Evolutionary conservation across 2,329 filamentous ascomycete genomes (phyloP).

Genomic region (Penicillium sumatraense): DNA sequence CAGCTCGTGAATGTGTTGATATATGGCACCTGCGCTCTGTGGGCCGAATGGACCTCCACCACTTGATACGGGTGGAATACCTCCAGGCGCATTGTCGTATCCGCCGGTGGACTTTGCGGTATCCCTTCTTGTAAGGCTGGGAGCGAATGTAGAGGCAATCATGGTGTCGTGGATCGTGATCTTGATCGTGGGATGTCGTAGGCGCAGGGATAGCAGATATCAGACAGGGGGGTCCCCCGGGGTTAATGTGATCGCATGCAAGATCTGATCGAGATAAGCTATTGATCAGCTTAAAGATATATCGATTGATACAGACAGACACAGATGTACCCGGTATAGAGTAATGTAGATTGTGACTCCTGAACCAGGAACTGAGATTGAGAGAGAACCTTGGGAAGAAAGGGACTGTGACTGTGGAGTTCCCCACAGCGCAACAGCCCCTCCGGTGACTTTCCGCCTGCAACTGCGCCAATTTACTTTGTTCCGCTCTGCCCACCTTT

Average conservation of each 20-base stretch:
- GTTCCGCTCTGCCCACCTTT: slow-evolving; percentile 3
- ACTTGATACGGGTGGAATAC: slow-evolving; percentile 35
- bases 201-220: slow-evolving; percentile 1
- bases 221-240: slow-evolving; percentile 1
- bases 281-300: no score
- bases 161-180: slow-evolving; percentile 20
- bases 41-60: slow-evolving; percentile 43
- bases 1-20: slow-evolving; percentile 77
- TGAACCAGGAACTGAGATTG: neutral
- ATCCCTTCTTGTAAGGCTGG: slow-evolving; percentile 39
- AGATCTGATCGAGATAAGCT: no score
- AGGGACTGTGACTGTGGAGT: slow-evolving; percentile 10
- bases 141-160: slow-evolving; percentile 40
- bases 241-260: neutral
- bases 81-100: slow-evolving; percentile 28
- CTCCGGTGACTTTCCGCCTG: slow-evolving; percentile 4
- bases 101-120: slow-evolving; percentile 38
- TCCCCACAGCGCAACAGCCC: slow-evolving; percentile 11
- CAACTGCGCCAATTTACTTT: neutral
- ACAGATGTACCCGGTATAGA: no score
- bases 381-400: slow-evolving; percentile 1
- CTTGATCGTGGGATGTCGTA: neutral
- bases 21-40: slow-evolving; percentile 61
- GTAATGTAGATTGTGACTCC: no score
- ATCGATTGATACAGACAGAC: no score